Percentiles rank a stretch among this genome's conserved stretches.
Conservation (phyloP, 805 yeast species). For the Saitoella complicata region DNA sequence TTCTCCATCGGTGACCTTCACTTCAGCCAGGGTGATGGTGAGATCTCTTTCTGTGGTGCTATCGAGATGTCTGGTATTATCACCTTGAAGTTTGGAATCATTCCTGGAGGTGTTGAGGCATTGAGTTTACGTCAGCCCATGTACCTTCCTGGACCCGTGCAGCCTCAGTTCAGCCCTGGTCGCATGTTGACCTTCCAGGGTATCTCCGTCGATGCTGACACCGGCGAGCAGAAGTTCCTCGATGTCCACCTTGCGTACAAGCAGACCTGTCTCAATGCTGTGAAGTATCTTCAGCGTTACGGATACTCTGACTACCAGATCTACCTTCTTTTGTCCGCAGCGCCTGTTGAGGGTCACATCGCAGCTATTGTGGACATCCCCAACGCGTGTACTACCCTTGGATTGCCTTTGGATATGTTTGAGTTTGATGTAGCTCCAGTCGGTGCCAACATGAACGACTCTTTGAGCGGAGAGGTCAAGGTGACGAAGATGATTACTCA, state of each 20-base stretch:
- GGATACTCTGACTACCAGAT: slow-evolving; percentile 39
- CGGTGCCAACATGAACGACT: too few species aligned
- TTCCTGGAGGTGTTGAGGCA: slow-evolving; percentile 28
- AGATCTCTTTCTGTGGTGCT: slow-evolving; percentile 38
- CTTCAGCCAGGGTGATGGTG: slow-evolving; percentile 40
- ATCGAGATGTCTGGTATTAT: slow-evolving; percentile 36
- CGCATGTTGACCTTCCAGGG: slow-evolving; percentile 38
- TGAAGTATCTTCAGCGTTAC: slow-evolving; percentile 33
- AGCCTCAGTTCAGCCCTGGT: slow-evolving; percentile 32
- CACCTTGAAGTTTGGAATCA: slow-evolving; percentile 27
- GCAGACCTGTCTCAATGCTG: slow-evolving; percentile 33
- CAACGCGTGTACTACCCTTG: slow-evolving; percentile 35
- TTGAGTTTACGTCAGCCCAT: slow-evolving; percentile 30
- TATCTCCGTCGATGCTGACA: slow-evolving; percentile 32
- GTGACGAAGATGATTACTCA: too few species aligned
- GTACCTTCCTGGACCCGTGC: slow-evolving; percentile 34
- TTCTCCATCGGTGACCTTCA: slow-evolving; percentile 35
- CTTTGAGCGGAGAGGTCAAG: too few species aligned
- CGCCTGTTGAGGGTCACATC: slow-evolving; percentile 37
- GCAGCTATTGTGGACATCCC: slow-evolving; percentile 40
- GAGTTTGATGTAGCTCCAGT: too few species aligned
- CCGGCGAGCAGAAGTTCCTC: slow-evolving; percentile 30
- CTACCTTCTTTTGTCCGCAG: slow-evolving; percentile 29
- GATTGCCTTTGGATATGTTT: slow-evolving; percentile 32
- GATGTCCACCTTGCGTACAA: slow-evolving; percentile 36